These are phyloP conservation scores for Pelargonium exstipulatum DNA, from an alignment of 441 rosid species.

Conservation along the genomic window DNA sequence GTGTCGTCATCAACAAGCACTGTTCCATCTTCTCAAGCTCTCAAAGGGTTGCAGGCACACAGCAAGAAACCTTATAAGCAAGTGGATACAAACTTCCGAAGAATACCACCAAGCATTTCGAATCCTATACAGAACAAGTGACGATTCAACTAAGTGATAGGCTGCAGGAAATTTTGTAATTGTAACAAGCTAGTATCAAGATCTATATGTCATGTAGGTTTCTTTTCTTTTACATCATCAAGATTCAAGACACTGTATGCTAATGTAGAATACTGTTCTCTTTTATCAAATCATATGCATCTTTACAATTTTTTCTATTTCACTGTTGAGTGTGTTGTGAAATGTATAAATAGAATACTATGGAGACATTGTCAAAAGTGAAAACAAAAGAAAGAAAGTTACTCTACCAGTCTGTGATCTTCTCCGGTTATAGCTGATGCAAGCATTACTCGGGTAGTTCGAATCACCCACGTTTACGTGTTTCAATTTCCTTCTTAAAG, in stretches of 20 bases:
- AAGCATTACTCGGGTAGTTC: no score
- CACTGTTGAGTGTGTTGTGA: background rate
- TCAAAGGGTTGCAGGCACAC: background rate
- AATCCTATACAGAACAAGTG: slow-evolving; percentile 4
- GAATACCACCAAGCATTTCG: slow-evolving; percentile 6
- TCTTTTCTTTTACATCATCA: background rate
- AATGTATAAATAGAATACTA: background rate
- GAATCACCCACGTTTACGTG: no score
- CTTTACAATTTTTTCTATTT: background rate
- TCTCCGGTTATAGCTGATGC: no score
- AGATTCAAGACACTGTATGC: background rate
- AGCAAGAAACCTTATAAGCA: background rate
- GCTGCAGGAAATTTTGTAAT: background rate
- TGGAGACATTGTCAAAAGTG: no score
- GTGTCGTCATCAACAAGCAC: background rate
- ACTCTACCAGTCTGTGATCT: background rate
- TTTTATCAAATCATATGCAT: background rate
- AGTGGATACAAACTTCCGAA: background rate
- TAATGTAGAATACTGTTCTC: background rate
- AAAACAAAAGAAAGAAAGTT: background rate
- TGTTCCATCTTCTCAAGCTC: background rate
- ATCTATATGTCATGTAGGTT: background rate
- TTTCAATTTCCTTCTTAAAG: no score
- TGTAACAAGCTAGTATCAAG: background rate
- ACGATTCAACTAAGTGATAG: background rate